Evolutionary conservation across 2,329 filamentous ascomycete species (phyloP).

Genomic region (Hypoxylon sp.): DNA sequence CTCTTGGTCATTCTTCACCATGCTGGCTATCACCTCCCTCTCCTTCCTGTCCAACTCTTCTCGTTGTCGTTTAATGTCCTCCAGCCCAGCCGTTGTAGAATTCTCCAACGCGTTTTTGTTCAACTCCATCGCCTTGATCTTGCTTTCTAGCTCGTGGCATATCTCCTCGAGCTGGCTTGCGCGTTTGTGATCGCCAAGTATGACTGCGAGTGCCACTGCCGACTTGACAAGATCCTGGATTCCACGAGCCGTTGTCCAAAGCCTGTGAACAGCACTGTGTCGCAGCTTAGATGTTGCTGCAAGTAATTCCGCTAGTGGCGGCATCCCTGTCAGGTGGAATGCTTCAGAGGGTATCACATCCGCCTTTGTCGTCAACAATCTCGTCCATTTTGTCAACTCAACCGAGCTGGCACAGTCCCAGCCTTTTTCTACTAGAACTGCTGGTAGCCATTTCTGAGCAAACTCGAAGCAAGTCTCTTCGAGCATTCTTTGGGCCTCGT

Average conservation of each 20-base stretch:
- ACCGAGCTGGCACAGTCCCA: constrained; percentile 49
- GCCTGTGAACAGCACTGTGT: constrained; percentile 48
- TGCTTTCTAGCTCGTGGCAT: constrained; percentile 41
- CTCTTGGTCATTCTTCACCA: constrained; percentile 43
- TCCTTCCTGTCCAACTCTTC: constrained; percentile 50
- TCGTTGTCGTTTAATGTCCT: constrained; percentile 46
- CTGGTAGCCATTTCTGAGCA: constrained; percentile 45
- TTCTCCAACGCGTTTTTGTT: constrained; percentile 48
- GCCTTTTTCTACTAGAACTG: constrained; percentile 38
- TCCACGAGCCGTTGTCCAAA: constrained; percentile 40
- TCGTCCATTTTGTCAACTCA: constrained; percentile 50
- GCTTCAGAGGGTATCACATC: constrained; percentile 40
- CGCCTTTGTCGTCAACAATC: constrained; percentile 36
- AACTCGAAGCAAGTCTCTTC: constrained; percentile 54
- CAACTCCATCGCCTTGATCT: constrained; percentile 46
- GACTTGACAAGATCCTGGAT: constrained; percentile 43
- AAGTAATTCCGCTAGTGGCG: constrained; percentile 37
- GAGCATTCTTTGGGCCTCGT: constrained; percentile 46
- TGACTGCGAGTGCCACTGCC: constrained; percentile 42
- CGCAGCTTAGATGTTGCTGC: constrained; percentile 41
- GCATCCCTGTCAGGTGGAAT: constrained; percentile 29
- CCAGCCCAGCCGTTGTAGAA: constrained; percentile 38
- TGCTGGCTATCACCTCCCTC: constrained; percentile 40
- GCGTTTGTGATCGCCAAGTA: constrained; percentile 44
- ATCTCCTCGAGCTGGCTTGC: constrained; percentile 44